phyloP scores from a whole-genome alignment of 371 early-diverging fungal species.

The Zychaea mexicana region DNA sequence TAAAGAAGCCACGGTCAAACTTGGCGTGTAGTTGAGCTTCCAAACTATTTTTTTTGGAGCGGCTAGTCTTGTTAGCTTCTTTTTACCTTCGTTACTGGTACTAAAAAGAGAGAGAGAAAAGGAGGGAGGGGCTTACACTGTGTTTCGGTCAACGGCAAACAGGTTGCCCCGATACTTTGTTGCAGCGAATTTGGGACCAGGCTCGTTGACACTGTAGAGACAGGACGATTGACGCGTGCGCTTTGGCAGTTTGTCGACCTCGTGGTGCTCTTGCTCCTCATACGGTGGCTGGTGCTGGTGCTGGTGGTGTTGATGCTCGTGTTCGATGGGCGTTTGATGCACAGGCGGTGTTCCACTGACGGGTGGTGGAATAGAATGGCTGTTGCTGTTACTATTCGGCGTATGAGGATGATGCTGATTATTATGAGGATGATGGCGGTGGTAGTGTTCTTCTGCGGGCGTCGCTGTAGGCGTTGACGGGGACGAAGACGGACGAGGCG shows the following conservation, averaged over 20 bases:
- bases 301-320: not conserved
- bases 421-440: not conserved
- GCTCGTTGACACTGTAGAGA: constrained; percentile 12
- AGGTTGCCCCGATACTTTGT: constrained; percentile 25
- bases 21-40: constrained; percentile 59
- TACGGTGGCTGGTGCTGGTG: no score
- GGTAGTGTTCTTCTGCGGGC: not conserved
- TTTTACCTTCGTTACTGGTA: not conserved
- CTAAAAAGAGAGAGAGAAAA: not conserved
- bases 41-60: constrained; percentile 5
- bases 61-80: no score
- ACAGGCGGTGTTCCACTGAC: not conserved
- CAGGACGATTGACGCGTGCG: constrained; percentile 11
- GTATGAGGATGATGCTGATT: constrained; percentile 4
- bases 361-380: constrained; percentile 2
- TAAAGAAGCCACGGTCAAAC: constrained; percentile 81
- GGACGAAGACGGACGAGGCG: constrained; percentile 22
- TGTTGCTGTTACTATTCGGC: not conserved
- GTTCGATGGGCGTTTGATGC: no score
- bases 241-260: not conserved
- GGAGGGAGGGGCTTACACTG: constrained; percentile 4
- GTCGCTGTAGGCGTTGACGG: not conserved
- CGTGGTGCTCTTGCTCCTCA: not conserved
- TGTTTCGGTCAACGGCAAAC: constrained; percentile 13
- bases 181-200: constrained; percentile 23